Base-by-base conservation (phyloP, 805 yeast species). In the Limtongia smithiae region DNA sequence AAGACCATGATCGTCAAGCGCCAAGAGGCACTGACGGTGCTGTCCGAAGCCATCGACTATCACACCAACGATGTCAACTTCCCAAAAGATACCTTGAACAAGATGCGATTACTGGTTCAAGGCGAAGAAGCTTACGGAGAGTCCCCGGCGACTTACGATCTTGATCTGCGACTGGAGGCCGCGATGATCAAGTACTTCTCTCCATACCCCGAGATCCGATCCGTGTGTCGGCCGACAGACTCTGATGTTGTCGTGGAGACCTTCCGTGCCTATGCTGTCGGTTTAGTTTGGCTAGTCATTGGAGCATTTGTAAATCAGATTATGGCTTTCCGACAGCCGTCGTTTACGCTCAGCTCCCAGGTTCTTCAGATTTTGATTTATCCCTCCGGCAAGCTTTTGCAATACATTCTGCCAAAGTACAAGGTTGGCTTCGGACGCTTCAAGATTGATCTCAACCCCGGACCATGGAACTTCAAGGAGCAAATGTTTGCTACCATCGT, bases 181-280 rank as follows among this genome's bases (percentile, higher is more conserved):
- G 64, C 69, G 21, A 51, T 61, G 21, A 70, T 69, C 34, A 42
- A 52, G 64, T 71, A 46, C 36, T 44, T 71, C 57, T 76, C 81
- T 18, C 84, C 85, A 8, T 81, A 81, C 61, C 79, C 83, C 1
- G 86, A 81, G 64, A 85, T 81, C 18, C 73, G 87, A 63, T 77
- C 85, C 24, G 76, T 81, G 20, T 71, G 74, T 7, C 30, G 21
- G 9, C 44, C 47, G 12, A 2, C 2, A 17, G 55, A 50, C 20
- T 28, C 44, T 2, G 15, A 5, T 14, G 12, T 41, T 32, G 44
- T 44, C 12, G 68, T 66, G 37, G 82, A 79, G 50, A 78, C 81
- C 4, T 60, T 76, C 46, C 69, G 84, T 41, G 77, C 74, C 6
- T 80, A 79, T 63, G 63, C 72, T 17, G 61, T 80, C 22, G 78